A percentile compares a stretch with the other conserved stretches of the same genome.
These are phyloP conservation scores for Ogataea parapolymorpha DNA, from an alignment of 805 yeast genomes.

Conservation along the genomic window DNA sequence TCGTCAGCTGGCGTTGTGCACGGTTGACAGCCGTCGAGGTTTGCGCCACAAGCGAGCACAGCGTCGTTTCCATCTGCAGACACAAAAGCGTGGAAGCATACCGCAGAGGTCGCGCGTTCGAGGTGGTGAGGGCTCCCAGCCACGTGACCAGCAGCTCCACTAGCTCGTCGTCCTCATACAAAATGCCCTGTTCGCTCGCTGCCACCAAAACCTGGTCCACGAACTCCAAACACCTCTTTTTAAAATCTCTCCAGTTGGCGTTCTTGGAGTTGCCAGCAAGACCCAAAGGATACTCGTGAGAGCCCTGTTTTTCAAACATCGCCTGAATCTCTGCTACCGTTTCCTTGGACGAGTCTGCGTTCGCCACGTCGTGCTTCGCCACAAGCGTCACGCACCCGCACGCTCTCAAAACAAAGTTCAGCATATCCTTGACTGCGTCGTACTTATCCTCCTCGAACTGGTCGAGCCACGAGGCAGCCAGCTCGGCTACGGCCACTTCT, in stretches of 20 bases:
- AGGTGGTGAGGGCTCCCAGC: constrained; percentile 70
- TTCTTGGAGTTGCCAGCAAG: constrained; percentile 39
- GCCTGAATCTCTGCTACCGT: constrained; percentile 72
- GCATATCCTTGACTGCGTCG: constrained; percentile 54
- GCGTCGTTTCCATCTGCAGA: constrained; percentile 54
- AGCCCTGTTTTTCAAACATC: constrained; percentile 53
- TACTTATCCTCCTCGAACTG: constrained; percentile 42
- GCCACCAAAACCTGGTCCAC: constrained; percentile 47
- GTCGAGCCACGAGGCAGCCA: constrained; percentile 58
- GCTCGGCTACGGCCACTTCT: constrained; percentile 46
- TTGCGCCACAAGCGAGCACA: constrained; percentile 49
- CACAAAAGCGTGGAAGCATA: constrained; percentile 60
- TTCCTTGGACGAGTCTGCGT: constrained; percentile 53
- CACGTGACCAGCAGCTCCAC: constrained; percentile 63
- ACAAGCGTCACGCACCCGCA: constrained; percentile 70
- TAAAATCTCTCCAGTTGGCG: constrained; percentile 46
- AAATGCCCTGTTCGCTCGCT: constrained; percentile 59
- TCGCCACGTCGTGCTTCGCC: constrained; percentile 68
- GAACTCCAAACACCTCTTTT: constrained; percentile 53
- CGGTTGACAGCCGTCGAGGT: constrained; percentile 38
- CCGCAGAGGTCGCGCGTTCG: constrained; percentile 68
- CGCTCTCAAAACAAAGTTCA: constrained; percentile 66
- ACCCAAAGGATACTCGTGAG: constrained; percentile 66
- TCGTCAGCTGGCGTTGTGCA: constrained; percentile 41
- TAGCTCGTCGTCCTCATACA: constrained; percentile 46